Evolutionary conservation across 2,329 filamentous ascomycete genomes (phyloP).

Genomic region (Sporothrix schenckii): DNA sequence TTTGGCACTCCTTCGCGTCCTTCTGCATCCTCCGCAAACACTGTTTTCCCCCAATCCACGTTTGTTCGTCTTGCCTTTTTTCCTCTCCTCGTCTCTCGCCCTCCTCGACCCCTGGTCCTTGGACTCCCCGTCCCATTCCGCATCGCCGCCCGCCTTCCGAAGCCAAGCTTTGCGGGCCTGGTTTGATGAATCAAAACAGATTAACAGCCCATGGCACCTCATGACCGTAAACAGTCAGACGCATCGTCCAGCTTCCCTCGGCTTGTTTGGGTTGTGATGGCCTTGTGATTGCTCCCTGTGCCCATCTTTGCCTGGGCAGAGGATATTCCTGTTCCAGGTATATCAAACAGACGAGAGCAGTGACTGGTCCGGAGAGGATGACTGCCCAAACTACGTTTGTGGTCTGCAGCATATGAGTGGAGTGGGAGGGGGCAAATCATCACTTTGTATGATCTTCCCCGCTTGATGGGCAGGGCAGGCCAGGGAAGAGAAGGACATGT

Average conservation of each 20-base stretch:
- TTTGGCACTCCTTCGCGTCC: no score
- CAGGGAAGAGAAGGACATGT: neutral
- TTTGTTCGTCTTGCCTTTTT: neutral
- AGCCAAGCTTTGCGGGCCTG: neutral
- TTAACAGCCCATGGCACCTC: neutral
- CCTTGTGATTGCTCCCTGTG: neutral
- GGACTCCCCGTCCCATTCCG: neutral
- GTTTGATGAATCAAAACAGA: neutral
- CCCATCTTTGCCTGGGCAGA: neutral
- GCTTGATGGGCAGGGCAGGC: neutral
- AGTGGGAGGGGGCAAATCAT: neutral
- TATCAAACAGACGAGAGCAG: neutral
- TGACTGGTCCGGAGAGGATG: neutral
- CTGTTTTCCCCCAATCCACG: neutral
- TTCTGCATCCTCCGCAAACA: neutral
- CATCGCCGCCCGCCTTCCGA: constrained; percentile 5
- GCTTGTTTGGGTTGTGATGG: neutral
- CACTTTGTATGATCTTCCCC: constrained; percentile 9
- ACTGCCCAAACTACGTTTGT: constrained; percentile 3
- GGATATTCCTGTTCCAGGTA: neutral
- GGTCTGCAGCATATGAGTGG: neutral
- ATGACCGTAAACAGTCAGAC: neutral
- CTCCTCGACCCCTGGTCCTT: constrained; percentile 4
- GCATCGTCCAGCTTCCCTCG: neutral
- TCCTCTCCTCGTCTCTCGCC: neutral